phyloP scores from a whole-genome alignment of 257 asterid species.

The Sherardia arvensis region DNA sequence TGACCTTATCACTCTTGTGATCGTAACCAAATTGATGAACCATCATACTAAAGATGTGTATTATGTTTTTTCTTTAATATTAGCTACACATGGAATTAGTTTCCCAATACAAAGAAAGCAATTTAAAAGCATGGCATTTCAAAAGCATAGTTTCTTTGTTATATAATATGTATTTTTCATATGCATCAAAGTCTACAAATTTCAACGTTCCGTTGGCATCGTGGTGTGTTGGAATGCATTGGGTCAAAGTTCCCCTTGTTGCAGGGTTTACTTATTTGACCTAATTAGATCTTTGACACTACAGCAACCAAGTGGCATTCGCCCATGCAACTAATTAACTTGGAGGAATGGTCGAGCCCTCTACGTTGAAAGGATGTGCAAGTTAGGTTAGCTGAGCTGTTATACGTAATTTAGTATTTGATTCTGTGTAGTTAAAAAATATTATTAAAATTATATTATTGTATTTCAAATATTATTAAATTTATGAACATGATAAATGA shows the following conservation, averaged over 20 bases:
- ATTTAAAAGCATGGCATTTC: background rate
- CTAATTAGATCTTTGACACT: conserved; percentile 1
- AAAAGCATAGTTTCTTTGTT: background rate
- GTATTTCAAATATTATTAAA: too few species aligned
- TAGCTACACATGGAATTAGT: too few species aligned
- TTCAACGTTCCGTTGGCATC: background rate
- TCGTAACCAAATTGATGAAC: too few species aligned
- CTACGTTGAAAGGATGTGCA: background rate
- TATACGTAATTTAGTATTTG: too few species aligned
- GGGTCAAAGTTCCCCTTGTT: conserved; percentile 9
- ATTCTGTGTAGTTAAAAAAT: too few species aligned
- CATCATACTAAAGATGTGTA: too few species aligned
- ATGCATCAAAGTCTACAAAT: background rate
- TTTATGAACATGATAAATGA: too few species aligned
- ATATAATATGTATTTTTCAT: background rate
- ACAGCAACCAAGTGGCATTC: background rate
- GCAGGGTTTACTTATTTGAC: conserved; percentile 4
- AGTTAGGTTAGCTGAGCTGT: too few species aligned
- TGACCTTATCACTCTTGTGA: too few species aligned
- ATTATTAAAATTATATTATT: too few species aligned
- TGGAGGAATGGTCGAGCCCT: background rate
- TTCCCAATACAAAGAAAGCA: too few species aligned
- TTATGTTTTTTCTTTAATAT: too few species aligned
- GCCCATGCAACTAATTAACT: background rate
- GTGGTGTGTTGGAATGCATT: background rate